Base-by-base conservation (phyloP, 2,329 filamentous ascomycete species). In the Dendrostoma leiphaemia region DNA sequence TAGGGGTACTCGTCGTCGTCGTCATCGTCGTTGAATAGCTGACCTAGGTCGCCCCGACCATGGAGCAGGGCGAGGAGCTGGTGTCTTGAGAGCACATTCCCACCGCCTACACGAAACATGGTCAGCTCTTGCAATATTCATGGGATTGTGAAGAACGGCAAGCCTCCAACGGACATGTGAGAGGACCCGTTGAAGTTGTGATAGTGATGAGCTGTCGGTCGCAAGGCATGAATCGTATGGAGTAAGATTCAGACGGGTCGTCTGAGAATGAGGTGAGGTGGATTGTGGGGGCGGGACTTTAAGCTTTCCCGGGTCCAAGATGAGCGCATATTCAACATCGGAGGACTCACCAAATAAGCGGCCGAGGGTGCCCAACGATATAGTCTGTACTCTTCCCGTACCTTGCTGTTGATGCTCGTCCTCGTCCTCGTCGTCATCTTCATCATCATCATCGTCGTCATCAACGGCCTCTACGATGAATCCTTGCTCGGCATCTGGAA, bases 1-100 rank as follows among this genome's bases (percentile, higher is more conserved):
- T 37, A 48, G 6, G 66, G 63, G 15, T 64, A 63, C 17, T 64
- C 65, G 28, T 66, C 64, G 19, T 69, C 63, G 44, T 66, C 65
- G 15, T 64, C 63, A 40, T 63, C 64, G 17, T 70, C 65, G 49
- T 67, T 68, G 50, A 72, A 69, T 2, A 74, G 54, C 21, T 68
- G 67, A 17, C 67, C 67, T 3, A 75, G 61, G 23, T 75, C 67
- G 9, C 38, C 34, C 4, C 66, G 69, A 50, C 71, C 68, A 19
- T 68, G 70, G 28, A 79, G 65, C 26, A 74, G 63, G 44, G 71
- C 67, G 41, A 76, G 51, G 1, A 79, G 61, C 51, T 78, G 73
- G 23, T 48, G 47, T 17, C 63, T 64, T 29, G 55, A 51, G 37
- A 56, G 48, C 9, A 48, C 23, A 12, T 45, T 43, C 15, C 28